Evolutionary conservation across 495 filamentous ascomycete genomes (phyloP), one percentile per base, ranked within the genome.

Genomic region (Clohesyomyces aquaticus): DNA sequence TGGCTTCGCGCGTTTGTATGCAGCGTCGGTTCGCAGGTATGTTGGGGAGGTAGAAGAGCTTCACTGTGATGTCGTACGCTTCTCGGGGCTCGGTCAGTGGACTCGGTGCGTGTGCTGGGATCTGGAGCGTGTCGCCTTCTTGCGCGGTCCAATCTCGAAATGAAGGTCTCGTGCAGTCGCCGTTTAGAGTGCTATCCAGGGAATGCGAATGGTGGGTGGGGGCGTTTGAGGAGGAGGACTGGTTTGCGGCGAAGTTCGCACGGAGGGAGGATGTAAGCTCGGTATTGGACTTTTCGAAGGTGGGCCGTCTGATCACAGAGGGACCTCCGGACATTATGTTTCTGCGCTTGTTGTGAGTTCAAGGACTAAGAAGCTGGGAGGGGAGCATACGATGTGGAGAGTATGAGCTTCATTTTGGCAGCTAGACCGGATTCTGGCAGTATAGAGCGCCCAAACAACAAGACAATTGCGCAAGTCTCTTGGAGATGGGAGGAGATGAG

Each of bases 31-130:
- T 78, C 0, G 83, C 78, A 11, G 86, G 80, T 18, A 89, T 83
- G 26, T 81, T 82, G 2, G 91, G 90, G 18, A 96, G 81, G 74
- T 93, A 95, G 82, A 97, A 97, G 21, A 97, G 77, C 73, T 97
- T 97, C 43, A 91, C 86, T 0, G 93, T 97, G 72, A 96, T 95
- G 75, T 96, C 90, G 79, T 97, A 96, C 66, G 90, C 85, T 56
- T 81, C 77, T 4, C 87, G 81, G 67, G 94, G 90, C 72, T 96
- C 93, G 26, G 86, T 77, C 22, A 97, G 77, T 0, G 79, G 74
- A n/a, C 81, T 76, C 79, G 89, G 90, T 72, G 91, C 85, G 55
- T 90, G 84, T 43, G 86, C 81, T 35, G 92, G 92, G 49, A 96
- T 85, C 66, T 88, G 94, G 41, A 92, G 81, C 2, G 79, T 78